phyloP scores from a whole-genome alignment of 2,329 filamentous ascomycete species.

The Talaromyces verruculosus region DNA sequence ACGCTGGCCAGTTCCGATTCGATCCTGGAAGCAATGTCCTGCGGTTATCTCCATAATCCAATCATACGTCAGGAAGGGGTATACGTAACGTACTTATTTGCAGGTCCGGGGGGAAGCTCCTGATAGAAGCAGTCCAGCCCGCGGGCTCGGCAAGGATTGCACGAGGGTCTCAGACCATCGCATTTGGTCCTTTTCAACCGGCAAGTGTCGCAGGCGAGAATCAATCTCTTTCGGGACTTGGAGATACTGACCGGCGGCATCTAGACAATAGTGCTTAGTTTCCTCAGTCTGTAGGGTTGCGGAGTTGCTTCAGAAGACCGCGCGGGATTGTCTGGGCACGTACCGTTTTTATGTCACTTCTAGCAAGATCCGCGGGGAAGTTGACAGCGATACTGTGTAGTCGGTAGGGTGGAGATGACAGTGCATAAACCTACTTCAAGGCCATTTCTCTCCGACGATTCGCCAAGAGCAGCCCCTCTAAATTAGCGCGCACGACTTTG shows the following conservation, averaged over 20 bases:
- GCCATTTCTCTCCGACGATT: no score
- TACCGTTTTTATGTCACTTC: background rate
- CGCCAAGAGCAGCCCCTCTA: no score
- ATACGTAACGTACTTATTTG: background rate
- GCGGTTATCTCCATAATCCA: background rate
- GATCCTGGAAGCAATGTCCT: background rate
- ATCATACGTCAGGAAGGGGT: background rate
- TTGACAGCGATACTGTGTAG: no score
- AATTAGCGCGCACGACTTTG: no score
- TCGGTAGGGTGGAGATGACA: no score
- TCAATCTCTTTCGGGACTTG: slow-evolving; percentile 22
- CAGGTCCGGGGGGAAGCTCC: background rate
- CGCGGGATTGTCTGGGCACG: background rate
- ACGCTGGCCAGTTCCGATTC: slow-evolving; percentile 1
- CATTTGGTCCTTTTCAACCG: slow-evolving; percentile 29
- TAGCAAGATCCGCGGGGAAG: background rate
- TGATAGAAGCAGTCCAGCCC: slow-evolving; percentile 21
- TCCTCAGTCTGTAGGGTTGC: background rate
- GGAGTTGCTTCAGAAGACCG: background rate
- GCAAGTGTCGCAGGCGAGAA: slow-evolving; percentile 28
- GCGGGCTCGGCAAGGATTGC: slow-evolving; percentile 26
- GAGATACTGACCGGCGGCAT: background rate
- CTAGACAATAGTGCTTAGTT: background rate
- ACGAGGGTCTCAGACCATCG: slow-evolving; percentile 27
- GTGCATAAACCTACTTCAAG: no score